Conservation (phyloP, 306 rosid genomes). For the Nissolia schottii region DNA sequence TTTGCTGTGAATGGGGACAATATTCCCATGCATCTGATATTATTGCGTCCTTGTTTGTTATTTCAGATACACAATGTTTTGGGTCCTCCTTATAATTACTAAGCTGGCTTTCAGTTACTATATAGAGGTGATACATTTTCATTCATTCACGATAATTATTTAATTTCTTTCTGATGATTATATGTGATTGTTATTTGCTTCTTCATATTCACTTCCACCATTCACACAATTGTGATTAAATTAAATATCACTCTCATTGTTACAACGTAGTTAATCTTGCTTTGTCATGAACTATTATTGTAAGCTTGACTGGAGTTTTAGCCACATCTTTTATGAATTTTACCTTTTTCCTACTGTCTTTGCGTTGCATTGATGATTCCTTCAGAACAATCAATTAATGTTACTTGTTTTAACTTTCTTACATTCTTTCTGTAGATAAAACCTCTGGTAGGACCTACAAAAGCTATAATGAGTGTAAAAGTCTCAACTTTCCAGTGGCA, state of each 20-base stretch:
- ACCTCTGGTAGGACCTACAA: conserved; percentile 87
- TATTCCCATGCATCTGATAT: conserved; percentile 20
- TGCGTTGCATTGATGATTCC: neutral
- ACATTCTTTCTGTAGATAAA: conserved; percentile 55
- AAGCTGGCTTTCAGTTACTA: conserved; percentile 98
- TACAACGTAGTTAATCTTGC: neutral
- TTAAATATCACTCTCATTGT: neutral
- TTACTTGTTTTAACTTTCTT: neutral
- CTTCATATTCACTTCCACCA: neutral
- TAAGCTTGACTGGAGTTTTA: conserved; percentile 1
- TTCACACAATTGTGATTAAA: neutral
- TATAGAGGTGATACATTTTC: conserved; percentile 64
- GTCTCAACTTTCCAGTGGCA: conserved; percentile 82
- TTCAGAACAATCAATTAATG: neutral
- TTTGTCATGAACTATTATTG: neutral
- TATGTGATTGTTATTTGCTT: neutral
- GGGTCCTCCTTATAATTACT: conserved; percentile 84
- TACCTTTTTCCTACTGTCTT: neutral
- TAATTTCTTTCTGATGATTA: conserved; percentile 10
- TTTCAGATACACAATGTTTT: conserved; percentile 88
- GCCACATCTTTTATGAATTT: neutral
- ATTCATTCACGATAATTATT: neutral
- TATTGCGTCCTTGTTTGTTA: conserved; percentile 11
- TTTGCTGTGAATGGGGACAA: neutral
- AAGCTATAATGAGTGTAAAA: conserved; percentile 81